Base-by-base conservation (phyloP, 1,284 basidiomycete genomes). In the Malassezia sp. region DNA sequence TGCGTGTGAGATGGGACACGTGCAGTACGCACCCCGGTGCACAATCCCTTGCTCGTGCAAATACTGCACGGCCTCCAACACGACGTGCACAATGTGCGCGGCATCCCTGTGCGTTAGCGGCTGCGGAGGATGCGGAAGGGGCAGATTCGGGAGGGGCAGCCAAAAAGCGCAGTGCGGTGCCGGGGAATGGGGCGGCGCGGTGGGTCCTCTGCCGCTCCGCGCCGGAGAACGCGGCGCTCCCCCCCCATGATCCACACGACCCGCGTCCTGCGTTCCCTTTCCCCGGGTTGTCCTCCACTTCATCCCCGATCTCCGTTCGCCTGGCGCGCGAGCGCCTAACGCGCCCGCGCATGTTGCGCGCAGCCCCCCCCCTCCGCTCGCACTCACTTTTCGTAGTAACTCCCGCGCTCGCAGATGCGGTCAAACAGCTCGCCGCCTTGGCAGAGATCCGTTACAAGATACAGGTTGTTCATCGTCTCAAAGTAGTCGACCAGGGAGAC, bases 361-460 rank as follows among this genome's bases (percentile, higher is more conserved):
- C 56, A 85, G n/a, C n/a, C n/a, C n/a, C n/a, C 83, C n/a, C n/a
- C n/a, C n/a, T n/a, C n/a, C n/a, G n/a, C n/a, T n/a, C n/a, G n/a
- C n/a, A n/a, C n/a, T n/a, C n/a, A n/a, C n/a, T 81, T 80, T 72
- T 96, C 90, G 70, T 88, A 90, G 73, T 95, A 95, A 71, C 87
- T 89, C 36, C 91, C 90, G 70, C 90, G 85, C 21, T 90, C 87
- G 69, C 91, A 97, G 75, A 97, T 97, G 40, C 93, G 80, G 72
- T 97, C 91, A 65, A 97, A 97, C 17, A 97, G 80, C 73, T 97
- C 91, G 33, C 91, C 93, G 39, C 91, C 91, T 0, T 87, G 91
- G 74, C 93, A 97, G 11, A 97, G 79, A 72, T 95, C 91, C 69
- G 93, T 95, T 58, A 85, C 84, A 50, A 97, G 82, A 52, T 74